These are phyloP conservation scores for Aspergillus sp. DNA, from an alignment of 2,329 filamentous ascomycete species.

Conservation along the genomic window DNA sequence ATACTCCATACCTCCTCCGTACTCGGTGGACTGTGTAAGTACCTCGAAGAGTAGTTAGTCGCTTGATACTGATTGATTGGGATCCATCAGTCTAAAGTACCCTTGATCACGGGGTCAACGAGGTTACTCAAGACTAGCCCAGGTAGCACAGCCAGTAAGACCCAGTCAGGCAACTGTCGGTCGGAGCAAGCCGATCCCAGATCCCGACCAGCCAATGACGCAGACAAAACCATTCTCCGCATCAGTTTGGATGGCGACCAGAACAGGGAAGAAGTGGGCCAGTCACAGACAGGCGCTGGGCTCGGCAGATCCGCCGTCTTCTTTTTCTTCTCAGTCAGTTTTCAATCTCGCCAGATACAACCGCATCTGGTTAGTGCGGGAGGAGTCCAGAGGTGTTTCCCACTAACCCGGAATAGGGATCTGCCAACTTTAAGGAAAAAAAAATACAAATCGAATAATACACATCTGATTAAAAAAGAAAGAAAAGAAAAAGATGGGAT, in stretches of 20 bases:
- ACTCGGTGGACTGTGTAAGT: too few species aligned
- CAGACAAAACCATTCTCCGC: conserved; percentile 19
- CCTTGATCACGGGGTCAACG: background rate
- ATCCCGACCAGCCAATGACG: background rate
- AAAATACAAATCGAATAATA: background rate
- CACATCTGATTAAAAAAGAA: background rate
- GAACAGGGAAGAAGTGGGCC: background rate
- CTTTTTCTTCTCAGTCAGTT: too few species aligned
- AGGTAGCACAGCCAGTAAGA: background rate
- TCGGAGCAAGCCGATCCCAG: background rate
- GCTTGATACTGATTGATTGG: too few species aligned
- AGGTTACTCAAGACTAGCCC: conserved; percentile 5
- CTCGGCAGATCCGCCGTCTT: background rate
- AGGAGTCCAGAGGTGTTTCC: background rate
- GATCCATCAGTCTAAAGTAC: background rate
- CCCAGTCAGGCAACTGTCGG: background rate
- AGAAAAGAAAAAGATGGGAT: background rate
- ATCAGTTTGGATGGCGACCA: conserved; percentile 9
- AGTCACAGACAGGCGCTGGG: background rate
- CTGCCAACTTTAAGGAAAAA: background rate
- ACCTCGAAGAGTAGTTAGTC: too few species aligned
- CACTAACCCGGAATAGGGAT: background rate
- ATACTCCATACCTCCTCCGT: too few species aligned
- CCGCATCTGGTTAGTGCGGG: conserved; percentile 22
- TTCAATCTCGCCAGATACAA: conserved; percentile 28